These are phyloP conservation scores for Metschnikowia cubensis DNA, from an alignment of 805 yeast genomes.

Conservation along the genomic window DNA sequence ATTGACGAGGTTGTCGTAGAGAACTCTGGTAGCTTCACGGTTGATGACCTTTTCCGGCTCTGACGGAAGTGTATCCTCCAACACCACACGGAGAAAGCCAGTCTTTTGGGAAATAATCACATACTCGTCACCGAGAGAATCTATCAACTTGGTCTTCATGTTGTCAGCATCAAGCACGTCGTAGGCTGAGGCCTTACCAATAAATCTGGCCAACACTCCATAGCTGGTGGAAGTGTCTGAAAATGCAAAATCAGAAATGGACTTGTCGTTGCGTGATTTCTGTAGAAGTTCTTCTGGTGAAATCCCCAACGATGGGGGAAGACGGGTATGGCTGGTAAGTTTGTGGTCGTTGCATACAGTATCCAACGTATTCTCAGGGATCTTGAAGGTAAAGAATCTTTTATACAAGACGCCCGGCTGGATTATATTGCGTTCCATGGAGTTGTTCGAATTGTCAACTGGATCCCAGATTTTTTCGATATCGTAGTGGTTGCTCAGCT, in stretches of 20 bases:
- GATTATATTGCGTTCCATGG: constrained; percentile 19
- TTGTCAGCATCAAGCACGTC: constrained; percentile 24
- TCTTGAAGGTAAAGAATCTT: constrained; percentile 39
- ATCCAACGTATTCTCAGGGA: constrained; percentile 37
- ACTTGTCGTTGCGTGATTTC: neutral
- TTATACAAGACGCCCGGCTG: constrained; percentile 26
- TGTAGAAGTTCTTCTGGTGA: constrained; percentile 15
- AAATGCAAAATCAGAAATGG: constrained; percentile 27
- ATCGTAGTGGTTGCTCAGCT: constrained; percentile 10
- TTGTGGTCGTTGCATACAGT: constrained; percentile 33
- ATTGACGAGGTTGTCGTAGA: constrained; percentile 21
- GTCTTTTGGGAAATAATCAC: constrained; percentile 32
- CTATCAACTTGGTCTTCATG: constrained; percentile 32
- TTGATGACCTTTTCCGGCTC: constrained; percentile 15
- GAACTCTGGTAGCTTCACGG: constrained; percentile 10
- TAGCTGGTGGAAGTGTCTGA: constrained; percentile 34
- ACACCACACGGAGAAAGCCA: constrained; percentile 26
- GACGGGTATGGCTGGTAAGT: constrained; percentile 26
- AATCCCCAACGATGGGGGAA: constrained; percentile 37
- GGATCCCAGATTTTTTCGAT: constrained; percentile 21
- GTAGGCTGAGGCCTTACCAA: constrained; percentile 39
- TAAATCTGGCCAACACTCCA: constrained; percentile 37
- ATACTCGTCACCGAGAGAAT: constrained; percentile 36
- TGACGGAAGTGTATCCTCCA: constrained; percentile 15
- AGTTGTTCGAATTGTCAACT: constrained; percentile 22